Evolutionary conservation across 1,139 yeast species (phyloP), one percentile per base, ranked within the genome.

Genomic region (Geotrichum klebahnii): DNA sequence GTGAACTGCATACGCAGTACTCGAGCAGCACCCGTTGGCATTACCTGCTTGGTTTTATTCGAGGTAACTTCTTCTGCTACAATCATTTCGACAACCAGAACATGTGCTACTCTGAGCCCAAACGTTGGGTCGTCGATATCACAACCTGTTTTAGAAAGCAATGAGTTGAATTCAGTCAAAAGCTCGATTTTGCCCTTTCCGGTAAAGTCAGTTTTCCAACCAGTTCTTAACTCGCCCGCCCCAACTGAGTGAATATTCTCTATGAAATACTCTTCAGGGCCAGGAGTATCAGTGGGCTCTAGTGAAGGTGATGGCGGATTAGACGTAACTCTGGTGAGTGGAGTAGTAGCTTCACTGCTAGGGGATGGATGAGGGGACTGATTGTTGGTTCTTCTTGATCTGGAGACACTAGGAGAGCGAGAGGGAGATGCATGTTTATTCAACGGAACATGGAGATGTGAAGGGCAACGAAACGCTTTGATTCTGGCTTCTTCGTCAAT

Each of bases 1-100:
- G 84, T 84, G 67, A 92, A 92, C 66, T 90, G 97, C 97, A 92
- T 92, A 58, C 98, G 72, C 53, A 92, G 71, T 1, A 94, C 95
- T 47, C 98, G 73, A 0, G 98, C 97, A 2, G 95, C 87, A 5
- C 98, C 98, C 0, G 97, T 92, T 14, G 82, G 78, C 45, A 68
- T 57, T 1, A 62, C 55, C 32, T 60, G 63, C 16, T 61, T 58
- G 6, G 65, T 29, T 22, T 59, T 61, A 22, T 51, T 55, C 4
- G 62, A 58, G 32, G 83, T 67, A 9, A 81, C 63, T 62, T 92
- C 98, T 67, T 92, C 98, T 1, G 96, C 96, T 38, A 92, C 89
- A n/a, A 90, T 86, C 51, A 88, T 78, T 67, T 92, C 98, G 37
- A 90, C 80, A 3, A 88, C 79, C 45, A 92, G 71, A 16, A 81